Base-by-base conservation (phyloP, 129 eudicot species). In the Flaveria linearis region DNA sequence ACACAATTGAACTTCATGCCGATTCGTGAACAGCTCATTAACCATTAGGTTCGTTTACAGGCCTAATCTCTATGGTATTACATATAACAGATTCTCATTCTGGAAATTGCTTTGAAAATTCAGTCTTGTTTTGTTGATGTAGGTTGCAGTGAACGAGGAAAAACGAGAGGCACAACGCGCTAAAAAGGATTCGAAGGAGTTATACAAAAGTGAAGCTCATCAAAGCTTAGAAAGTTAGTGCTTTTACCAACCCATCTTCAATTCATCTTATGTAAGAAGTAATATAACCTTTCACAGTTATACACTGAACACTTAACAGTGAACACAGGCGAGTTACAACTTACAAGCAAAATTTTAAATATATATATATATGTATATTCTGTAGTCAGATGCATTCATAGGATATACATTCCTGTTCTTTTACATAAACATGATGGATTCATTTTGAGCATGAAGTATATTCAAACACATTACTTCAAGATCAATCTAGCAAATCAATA, bases 191-290 rank as follows among this genome's bases (percentile, higher is more conserved):
- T 45, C 76, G 85, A 91, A 91, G 84, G 99, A 67, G 76, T 78
- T 91, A 18, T 95, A 91, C 75, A 92, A 84, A 73, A 70, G 84
- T 71, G 99, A 95, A 80, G 68, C 82, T 43, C 88, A 86, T 4
- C 97, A 78, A 80, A n/a, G 99, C 99, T 41, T 97, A 95, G 86
- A 91, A 86, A 84, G 87, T 91, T 74, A 89, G 95, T 67, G 94
- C 99, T 46, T 79, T 89, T 46, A 86, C 92, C 52, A 91, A 96
- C 50, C 92, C 92, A 73, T 86, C 97, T 56, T 86, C 97, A 45
- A 83, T 91, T 70, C 97, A 85, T 86, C 89, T 95, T 66, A 91
- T 89, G 97, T 95, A 93, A 89, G 80, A 96, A 0, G 50, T 45
- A 45, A 45, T 11, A 0, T 45, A 45, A 43, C 2, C 13, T 45